These are phyloP conservation scores for Kwoniella europaea DNA, from an alignment of 768 basidiomycete species.

Conservation along the genomic window DNA sequence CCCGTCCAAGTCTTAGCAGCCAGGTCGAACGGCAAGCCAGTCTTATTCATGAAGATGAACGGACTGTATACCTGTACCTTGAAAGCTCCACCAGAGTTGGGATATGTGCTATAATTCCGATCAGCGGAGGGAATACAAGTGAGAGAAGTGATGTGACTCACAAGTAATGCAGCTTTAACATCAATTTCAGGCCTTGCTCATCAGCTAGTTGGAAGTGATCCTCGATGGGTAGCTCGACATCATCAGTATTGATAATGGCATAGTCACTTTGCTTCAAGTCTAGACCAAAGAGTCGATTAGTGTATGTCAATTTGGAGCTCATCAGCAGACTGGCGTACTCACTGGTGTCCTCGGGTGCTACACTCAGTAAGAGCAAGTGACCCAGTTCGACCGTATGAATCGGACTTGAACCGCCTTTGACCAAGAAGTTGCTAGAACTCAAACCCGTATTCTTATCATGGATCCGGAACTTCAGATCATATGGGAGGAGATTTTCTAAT, in stretches of 20 bases:
- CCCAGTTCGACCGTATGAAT: constrained; percentile 91
- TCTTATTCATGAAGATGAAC: constrained; percentile 90
- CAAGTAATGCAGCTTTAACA: constrained; percentile 88
- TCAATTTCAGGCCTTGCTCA: constrained; percentile 72
- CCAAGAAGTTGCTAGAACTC: constrained; percentile 91
- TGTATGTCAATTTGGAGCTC: background rate
- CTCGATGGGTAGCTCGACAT: constrained; percentile 86
- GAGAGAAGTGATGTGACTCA: constrained; percentile 61
- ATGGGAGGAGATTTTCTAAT: constrained; percentile 91
- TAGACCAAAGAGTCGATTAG: constrained; percentile 54
- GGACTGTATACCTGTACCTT: constrained; percentile 93
- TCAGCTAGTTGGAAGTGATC: constrained; percentile 74
- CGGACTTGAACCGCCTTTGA: constrained; percentile 92
- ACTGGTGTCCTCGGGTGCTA: constrained; percentile 89
- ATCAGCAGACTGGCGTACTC: constrained; percentile 31
- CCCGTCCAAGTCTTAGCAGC: constrained; percentile 66
- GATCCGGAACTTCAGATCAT: constrained; percentile 91
- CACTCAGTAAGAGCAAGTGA: constrained; percentile 85
- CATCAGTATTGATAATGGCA: constrained; percentile 94
- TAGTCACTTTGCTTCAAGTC: constrained; percentile 94
- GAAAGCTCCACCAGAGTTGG: constrained; percentile 92
- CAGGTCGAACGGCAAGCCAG: constrained; percentile 78
- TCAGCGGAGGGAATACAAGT: constrained; percentile 56
- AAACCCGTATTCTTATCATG: constrained; percentile 94
- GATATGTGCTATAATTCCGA: constrained; percentile 61